phyloP scores from a whole-genome alignment of 768 basidiomycete species.

The Mycena sanguinolenta region DNA sequence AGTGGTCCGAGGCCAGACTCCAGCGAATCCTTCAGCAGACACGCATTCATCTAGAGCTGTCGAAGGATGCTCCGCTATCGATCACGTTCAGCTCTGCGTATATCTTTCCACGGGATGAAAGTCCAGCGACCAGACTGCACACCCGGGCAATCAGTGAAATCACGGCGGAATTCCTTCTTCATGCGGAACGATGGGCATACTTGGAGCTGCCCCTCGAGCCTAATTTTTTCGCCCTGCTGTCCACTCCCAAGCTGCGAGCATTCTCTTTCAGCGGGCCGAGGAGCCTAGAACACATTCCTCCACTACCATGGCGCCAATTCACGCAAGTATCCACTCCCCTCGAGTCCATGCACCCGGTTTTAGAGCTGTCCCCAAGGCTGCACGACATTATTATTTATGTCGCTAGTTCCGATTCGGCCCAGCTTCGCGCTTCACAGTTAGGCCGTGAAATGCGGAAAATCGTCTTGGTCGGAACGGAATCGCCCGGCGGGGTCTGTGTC shows the following conservation, averaged over 20 bases:
- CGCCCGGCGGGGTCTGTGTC: too few relatives aligned
- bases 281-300: neutral
- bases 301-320: slow-evolving; percentile 2
- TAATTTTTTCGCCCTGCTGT: neutral
- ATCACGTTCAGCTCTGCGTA: neutral
- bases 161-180: neutral
- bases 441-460: neutral
- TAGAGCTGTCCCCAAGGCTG: neutral
- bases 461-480: neutral
- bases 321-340: neutral
- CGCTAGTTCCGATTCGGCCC: too few relatives aligned
- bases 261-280: neutral
- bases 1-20: too few relatives aligned
- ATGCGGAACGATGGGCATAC: slow-evolving; percentile 10
- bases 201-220: neutral
- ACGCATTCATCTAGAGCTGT: neutral
- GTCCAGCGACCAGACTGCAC: neutral
- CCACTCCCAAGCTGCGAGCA: neutral
- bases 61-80: neutral
- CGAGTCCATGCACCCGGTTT: neutral
- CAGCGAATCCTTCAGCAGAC: neutral
- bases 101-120: neutral
- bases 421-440: too few relatives aligned
- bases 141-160: neutral
- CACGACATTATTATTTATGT: neutral